Evolutionary conservation across 2,329 filamentous ascomycete species (phyloP), one percentile per base, ranked within the genome.

Genomic region (Nemania abortiva): DNA sequence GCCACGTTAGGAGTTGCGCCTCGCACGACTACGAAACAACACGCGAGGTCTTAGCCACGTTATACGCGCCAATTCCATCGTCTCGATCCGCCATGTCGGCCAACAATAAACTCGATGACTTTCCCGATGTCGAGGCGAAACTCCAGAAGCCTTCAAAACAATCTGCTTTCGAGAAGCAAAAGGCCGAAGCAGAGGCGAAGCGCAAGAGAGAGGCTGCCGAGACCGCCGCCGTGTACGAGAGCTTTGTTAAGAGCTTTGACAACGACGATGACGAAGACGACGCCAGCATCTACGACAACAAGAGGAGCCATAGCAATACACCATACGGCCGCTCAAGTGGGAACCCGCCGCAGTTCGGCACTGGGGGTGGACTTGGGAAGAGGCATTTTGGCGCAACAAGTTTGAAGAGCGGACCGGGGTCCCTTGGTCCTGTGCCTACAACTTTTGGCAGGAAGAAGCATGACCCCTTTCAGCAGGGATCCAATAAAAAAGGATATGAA

Each of bases 181-280:
- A 92, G 80, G 93, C 93, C 68, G 94, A 97, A 79, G 93, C 92
- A 65, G 94, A 97, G 84, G 94, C 93, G 27, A 97, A 97, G 82
- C 90, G 92, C 68, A 87, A 89, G 74, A 88, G 93, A 73, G 95
- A 97, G 80, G 92, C 91, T 76, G 93, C 91, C 73, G 95, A 97
- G 82, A 97, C 93, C 6, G 93, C 92, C 24, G 94, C 93, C 27
- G 93, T 94, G 0, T 92, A 95, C 79, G 90, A 94, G 74, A 93
- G 95, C 73, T 97, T 97, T 74, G 89, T 96, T 65, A 95, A 95
- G 81, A 94, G 87, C 64, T 92, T 93, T 75, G 90, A 90, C 70
- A 88, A 90, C 69, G 88, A 90, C 45, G 87, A 87, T 29, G 84
- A 86, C 49, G 83, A 86, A 67, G 78, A 81, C 45, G 69, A 73